Evolutionary conservation across 768 basidiomycete genomes (phyloP), one percentile per base, ranked within the genome.

Genomic region (Amanita phalloides): DNA sequence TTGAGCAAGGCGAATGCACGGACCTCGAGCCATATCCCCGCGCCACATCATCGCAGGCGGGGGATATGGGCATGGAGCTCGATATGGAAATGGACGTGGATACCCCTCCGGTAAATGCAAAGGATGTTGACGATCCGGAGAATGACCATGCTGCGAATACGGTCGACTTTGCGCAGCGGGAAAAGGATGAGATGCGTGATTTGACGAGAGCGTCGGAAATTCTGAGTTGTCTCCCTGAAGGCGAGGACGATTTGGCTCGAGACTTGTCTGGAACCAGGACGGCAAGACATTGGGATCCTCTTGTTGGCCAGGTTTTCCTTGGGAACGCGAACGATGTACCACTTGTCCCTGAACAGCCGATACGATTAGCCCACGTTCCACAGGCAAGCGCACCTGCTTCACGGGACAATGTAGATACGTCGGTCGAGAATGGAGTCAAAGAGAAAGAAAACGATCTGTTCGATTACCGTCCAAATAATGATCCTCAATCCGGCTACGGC

Each of bases 111-210:
- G 38, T n/a, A 6, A 14, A 47, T n/a, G 8, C 48, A 32, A 53
- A 49, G 32, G 20, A 23, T 11, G 45, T 51, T 9, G 55, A 56
- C 36, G 30, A 37, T 13, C 6, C 45, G 13, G 42, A 33, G 11
- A 28, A 35, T 33, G 43, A 52, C 23, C 6, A 28, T 8, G 44
- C 7, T 11, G 70, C 71, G 3, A 86, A 86, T 62, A 86, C 84
- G 28, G 77, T 90, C 61, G 79, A 90, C 62, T 91, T 93, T 64
- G 82, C 87, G 11, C 77, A 81, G 60, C 74, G 89, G 32, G 91
- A 95, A 68, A 80, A 80, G 65, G 87, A 90, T 55, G 92, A 94
- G 70, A 94, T 93, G 89, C 72, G 86, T 10, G 86, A 88, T 61
- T 69, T 94, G 50, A 95, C 92, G 0, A 76, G 80, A 53, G 87